Percentiles rank a stretch among this genome's conserved stretches.
Conservation (phyloP, 768 basidiomycete genomes). For the Saitozyma sp. region DNA sequence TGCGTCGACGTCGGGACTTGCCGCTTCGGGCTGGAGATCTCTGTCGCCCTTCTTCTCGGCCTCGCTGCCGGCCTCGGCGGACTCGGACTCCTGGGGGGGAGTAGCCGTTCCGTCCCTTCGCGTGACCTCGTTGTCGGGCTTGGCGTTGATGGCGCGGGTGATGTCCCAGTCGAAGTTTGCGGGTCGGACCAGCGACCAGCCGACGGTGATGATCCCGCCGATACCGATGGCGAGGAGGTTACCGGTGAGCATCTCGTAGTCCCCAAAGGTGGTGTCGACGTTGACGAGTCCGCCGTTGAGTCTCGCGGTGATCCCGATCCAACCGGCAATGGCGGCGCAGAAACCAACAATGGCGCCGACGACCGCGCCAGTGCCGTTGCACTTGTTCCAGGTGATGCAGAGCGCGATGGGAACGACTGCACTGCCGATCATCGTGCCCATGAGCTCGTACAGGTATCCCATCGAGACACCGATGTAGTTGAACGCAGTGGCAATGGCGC, state of each 20-base stretch:
- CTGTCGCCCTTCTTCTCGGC: conserved; percentile 45
- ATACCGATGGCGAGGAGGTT: conserved; percentile 82
- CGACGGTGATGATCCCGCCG: conserved; percentile 72
- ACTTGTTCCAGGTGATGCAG: conserved; percentile 78
- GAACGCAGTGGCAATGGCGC: conserved; percentile 79
- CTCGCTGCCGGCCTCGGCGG: conserved; percentile 24
- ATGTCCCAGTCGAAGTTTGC: conserved; percentile 77
- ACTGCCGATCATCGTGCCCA: conserved; percentile 56
- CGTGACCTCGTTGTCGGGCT: conserved; percentile 20
- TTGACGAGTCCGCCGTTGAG: conserved; percentile 71
- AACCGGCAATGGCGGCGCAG: conserved; percentile 68
- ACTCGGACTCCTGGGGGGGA: conserved; percentile 44
- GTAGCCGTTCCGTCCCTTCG: conserved; percentile 5
- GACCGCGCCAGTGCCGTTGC: conserved; percentile 82
- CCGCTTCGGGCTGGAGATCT: conserved; percentile 14
- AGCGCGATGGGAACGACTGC: conserved; percentile 85
- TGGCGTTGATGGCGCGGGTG: conserved; percentile 73
- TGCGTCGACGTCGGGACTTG: conserved; percentile 25
- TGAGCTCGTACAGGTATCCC: conserved; percentile 76
- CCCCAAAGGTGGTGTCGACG: conserved; percentile 57
- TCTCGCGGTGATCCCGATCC: conserved; percentile 77
- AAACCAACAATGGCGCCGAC: conserved; percentile 72
- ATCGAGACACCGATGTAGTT: conserved; percentile 87
- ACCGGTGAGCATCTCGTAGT: conserved; percentile 73
- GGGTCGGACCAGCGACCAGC: conserved; percentile 69